Conservation (phyloP, 1,139 yeast genomes). For the Yamadazyma songkhlaensis region DNA sequence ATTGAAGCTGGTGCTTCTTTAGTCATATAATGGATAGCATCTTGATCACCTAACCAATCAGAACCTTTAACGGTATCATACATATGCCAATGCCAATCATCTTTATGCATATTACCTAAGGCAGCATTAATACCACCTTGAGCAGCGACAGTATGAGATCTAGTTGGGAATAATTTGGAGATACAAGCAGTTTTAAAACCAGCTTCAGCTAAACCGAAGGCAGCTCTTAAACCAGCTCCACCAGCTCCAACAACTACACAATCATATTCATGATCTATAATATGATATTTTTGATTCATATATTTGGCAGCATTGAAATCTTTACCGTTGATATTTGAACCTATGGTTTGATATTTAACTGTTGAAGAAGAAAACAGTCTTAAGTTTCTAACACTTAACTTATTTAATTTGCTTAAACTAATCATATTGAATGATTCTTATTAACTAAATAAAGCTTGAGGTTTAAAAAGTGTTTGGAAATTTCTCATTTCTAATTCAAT, state of each 20-base stretch:
- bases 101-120: conserved; percentile 93
- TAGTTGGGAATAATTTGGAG: conserved; percentile 94
- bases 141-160: conserved; percentile 99
- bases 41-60: conserved; percentile 99
- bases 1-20: conserved; percentile 96
- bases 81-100: conserved; percentile 99
- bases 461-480: neutral
- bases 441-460: neutral
- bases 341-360: conserved; percentile 36
- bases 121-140: conserved; percentile 99
- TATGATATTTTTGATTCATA: conserved; percentile 77
- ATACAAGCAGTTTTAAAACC: conserved; percentile 98
- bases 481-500: conserved; percentile 8
- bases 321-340: conserved; percentile 47
- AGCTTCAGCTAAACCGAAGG: conserved; percentile 95
- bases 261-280: conserved; percentile 96
- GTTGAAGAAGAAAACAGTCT: conserved; percentile 29
- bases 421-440: conserved; percentile 8
- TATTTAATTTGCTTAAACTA: conserved; percentile 11
- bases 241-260: conserved; percentile 99
- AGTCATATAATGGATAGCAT: conserved; percentile 98
- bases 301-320: conserved; percentile 48
- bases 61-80: conserved; percentile 99
- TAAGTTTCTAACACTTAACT: conserved; percentile 1
- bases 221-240: conserved; percentile 98